Conservation (phyloP, 305 asterid genomes). For the Coffea humblotiana region DNA sequence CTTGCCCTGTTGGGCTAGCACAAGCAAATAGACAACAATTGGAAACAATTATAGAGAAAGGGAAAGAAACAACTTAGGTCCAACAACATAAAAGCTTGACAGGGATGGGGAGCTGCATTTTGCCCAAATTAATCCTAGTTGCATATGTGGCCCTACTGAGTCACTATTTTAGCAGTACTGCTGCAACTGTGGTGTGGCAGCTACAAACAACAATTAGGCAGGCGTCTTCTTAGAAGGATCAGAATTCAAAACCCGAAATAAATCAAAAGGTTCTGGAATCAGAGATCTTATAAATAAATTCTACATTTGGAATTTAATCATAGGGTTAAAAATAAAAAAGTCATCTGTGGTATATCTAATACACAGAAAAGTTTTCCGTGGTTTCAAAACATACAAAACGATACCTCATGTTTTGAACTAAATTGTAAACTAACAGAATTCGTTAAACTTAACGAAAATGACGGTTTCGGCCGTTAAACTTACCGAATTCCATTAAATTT, state of each 20-base stretch:
- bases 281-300: not conserved
- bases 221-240: not conserved
- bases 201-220: not conserved
- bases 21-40: not conserved
- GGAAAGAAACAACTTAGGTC: not conserved
- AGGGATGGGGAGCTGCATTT: constrained; percentile 4
- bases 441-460: no score
- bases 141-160: not conserved
- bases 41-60: not conserved
- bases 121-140: not conserved
- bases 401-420: no score
- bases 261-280: not conserved
- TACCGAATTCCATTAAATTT: no score
- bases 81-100: not conserved
- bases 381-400: no score
- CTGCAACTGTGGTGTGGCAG: not conserved
- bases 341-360: no score
- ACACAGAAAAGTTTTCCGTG: no score
- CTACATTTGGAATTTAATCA: not conserved
- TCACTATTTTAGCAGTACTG: not conserved
- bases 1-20: not conserved
- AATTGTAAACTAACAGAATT: no score
- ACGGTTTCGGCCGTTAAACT: no score
- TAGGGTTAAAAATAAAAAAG: no score
- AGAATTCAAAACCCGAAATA: no score